These are phyloP conservation scores for Botrytis fabae DNA, from an alignment of 2,329 filamentous ascomycete genomes.

Conservation along the genomic window DNA sequence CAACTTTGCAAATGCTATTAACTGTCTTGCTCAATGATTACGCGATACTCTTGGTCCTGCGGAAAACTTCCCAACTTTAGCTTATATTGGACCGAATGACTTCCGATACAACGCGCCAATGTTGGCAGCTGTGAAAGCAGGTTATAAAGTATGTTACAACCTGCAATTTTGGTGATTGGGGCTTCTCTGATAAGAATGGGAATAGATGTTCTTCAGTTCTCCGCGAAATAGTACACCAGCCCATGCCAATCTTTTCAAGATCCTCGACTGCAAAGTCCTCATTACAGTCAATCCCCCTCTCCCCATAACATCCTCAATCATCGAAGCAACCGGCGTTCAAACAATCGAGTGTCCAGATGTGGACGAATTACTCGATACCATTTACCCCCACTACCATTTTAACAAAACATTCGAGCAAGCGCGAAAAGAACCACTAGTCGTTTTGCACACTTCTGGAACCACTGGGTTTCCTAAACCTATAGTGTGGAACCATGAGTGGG, in stretches of 20 bases:
- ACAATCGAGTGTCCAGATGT: not conserved
- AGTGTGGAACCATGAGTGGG: not conserved
- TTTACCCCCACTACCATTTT: not conserved
- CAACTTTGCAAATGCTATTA: not conserved
- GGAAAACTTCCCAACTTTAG: not conserved
- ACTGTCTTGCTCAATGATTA: not conserved
- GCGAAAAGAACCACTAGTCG: not conserved
- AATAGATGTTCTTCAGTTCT: not conserved
- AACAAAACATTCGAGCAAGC: not conserved
- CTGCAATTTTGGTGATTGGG: not conserved
- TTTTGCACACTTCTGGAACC: not conserved
- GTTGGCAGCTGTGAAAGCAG: not conserved
- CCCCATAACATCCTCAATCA: not conserved
- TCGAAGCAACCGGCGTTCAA: not conserved
- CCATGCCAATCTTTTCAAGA: not conserved
- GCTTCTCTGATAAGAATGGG: not conserved
- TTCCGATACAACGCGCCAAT: not conserved
- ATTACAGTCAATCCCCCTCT: not conserved
- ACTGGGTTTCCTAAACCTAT: not conserved
- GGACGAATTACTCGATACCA: not conserved
- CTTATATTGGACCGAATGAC: not conserved
- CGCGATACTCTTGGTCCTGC: not conserved
- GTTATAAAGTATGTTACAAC: not conserved
- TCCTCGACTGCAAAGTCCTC: not conserved
- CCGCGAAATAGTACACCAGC: not conserved